A percentile compares a stretch with the other conserved stretches of the same genome.
Conservation (phyloP, 2,329 filamentous ascomycete species). For the Neopestalotiopsis rosae region DNA sequence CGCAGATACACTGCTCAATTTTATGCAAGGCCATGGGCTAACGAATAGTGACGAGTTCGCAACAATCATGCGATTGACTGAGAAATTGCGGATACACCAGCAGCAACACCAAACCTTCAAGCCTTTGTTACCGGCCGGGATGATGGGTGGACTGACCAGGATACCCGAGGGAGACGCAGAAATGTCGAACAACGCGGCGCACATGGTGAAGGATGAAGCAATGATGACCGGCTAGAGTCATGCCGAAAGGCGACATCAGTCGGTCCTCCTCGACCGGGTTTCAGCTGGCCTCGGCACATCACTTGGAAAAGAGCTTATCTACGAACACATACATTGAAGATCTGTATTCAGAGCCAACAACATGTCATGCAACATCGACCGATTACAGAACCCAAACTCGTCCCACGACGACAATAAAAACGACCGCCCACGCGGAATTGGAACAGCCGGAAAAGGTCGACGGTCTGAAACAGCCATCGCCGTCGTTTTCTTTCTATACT, state of each 20-base stretch:
- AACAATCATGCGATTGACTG: constrained; percentile 80
- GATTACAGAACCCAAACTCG: constrained; percentile 5
- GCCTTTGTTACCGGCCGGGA: constrained; percentile 26
- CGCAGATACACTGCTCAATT: constrained; percentile 80
- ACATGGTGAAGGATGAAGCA: constrained; percentile 39
- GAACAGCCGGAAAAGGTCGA: not conserved
- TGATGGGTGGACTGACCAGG: constrained; percentile 55
- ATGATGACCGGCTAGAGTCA: constrained; percentile 35
- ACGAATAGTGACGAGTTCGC: constrained; percentile 80
- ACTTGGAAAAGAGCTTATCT: not conserved
- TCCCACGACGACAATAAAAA: constrained; percentile 15
- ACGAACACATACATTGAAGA: not conserved
- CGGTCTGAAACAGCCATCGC: not conserved
- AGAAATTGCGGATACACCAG: constrained; percentile 79
- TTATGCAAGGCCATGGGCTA: constrained; percentile 74
- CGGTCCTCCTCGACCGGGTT: not conserved
- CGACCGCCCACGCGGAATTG: constrained; percentile 9
- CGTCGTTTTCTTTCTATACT: not conserved
- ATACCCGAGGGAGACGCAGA: constrained; percentile 65
- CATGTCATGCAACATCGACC: not conserved
- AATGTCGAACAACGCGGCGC: constrained; percentile 40
- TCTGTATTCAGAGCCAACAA: not conserved
- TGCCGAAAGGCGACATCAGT: constrained; percentile 20
- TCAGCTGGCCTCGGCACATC: not conserved
- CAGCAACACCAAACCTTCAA: constrained; percentile 38